These are phyloP conservation scores for Dactylellina drechsleri DNA, from an alignment of 2,329 filamentous ascomycete species.

Conservation along the genomic window DNA sequence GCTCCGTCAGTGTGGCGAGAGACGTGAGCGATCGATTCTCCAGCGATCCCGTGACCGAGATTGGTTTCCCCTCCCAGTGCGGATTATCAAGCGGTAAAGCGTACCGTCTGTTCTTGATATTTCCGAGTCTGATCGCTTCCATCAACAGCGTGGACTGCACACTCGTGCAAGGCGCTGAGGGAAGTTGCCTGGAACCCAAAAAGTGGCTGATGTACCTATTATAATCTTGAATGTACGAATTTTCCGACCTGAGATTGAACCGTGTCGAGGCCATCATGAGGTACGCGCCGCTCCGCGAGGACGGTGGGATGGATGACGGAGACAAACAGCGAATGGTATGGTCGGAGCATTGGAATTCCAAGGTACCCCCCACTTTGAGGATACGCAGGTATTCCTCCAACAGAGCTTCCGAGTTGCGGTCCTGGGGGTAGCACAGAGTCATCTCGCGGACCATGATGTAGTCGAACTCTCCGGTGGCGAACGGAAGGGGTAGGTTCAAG, in stretches of 20 bases:
- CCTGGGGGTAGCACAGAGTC: conserved; percentile 55
- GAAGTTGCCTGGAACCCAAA: conserved; percentile 76
- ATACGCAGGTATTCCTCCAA: conserved; percentile 80
- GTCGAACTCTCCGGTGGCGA: conserved; percentile 82
- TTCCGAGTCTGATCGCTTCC: conserved; percentile 74
- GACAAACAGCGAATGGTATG: conserved; percentile 81
- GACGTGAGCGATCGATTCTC: conserved; percentile 51
- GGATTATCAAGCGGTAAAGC: conserved; percentile 64
- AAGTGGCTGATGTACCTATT: conserved; percentile 83
- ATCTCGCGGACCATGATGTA: conserved; percentile 67
- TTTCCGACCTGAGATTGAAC: conserved; percentile 73
- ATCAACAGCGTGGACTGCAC: conserved; percentile 81
- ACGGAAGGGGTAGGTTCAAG: conserved; percentile 78
- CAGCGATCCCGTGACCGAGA: conserved; percentile 30
- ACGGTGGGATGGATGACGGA: conserved; percentile 53
- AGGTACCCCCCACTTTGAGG: conserved; percentile 77
- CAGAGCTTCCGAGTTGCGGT: conserved; percentile 62
- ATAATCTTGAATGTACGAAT: conserved; percentile 82
- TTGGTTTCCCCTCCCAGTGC: conserved; percentile 56
- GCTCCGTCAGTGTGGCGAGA: conserved; percentile 23
- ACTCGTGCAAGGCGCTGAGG: conserved; percentile 79
- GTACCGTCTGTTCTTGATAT: conserved; percentile 77
- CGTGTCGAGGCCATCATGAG: conserved; percentile 83
- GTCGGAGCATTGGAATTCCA: conserved; percentile 78
- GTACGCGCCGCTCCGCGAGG: conserved; percentile 79